Conservation (phyloP, 1,284 basidiomycete species). For the Heterobasidion irregulare region DNA sequence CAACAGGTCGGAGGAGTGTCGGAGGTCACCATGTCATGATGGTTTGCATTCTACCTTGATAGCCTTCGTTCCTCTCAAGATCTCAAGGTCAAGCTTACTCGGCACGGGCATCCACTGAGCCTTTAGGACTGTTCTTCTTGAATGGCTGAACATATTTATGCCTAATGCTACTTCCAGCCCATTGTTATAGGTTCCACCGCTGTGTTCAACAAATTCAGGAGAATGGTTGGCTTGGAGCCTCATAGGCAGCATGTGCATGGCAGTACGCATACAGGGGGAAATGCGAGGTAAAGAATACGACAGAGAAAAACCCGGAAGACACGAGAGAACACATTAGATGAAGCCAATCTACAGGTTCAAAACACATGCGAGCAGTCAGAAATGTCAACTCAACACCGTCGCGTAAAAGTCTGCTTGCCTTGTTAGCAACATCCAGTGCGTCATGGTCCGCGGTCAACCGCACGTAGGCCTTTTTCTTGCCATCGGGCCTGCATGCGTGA, state of each 20-base stretch:
- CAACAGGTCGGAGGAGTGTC: no score
- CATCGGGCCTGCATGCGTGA: constrained; percentile 69
- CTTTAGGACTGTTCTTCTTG: no score
- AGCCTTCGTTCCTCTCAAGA: no score
- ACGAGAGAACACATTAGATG: background rate
- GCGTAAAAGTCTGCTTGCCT: constrained; percentile 43
- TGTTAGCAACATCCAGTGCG: constrained; percentile 97
- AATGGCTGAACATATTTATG: no score
- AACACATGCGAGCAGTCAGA: background rate
- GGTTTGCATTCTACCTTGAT: no score
- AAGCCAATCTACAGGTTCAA: background rate
- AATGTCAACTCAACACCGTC: background rate
- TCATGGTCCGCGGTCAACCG: constrained; percentile 94
- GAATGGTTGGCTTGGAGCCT: background rate
- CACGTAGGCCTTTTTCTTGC: constrained; percentile 99
- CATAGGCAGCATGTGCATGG: background rate
- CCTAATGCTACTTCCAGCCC: no score
- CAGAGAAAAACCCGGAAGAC: background rate
- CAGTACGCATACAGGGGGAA: background rate
- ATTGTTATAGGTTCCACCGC: no score
- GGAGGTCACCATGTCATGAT: no score
- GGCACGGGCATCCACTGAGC: no score
- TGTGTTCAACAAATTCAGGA: no score
- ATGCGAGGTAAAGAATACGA: background rate
- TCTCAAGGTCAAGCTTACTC: no score